These are phyloP conservation scores for Inosperma sp. DNA, from an alignment of 768 basidiomycete genomes.

Conservation along the genomic window DNA sequence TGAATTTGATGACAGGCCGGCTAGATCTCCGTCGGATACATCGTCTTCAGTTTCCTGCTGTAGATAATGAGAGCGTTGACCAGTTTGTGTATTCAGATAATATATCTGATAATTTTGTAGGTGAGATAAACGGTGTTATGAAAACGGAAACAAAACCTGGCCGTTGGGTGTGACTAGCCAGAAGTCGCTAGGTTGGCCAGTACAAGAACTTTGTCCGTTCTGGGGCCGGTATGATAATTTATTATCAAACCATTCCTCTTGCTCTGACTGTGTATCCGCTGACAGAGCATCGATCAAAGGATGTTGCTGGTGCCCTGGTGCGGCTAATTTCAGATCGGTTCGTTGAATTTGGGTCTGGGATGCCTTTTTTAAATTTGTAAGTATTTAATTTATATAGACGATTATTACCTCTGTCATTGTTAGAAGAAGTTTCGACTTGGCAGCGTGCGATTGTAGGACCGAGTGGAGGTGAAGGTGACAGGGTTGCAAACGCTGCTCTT, in stretches of 20 bases:
- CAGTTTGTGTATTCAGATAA: slow-evolving; percentile 89
- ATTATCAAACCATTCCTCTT: slow-evolving; percentile 58
- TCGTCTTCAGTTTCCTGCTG: slow-evolving; percentile 70
- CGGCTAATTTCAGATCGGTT: no score
- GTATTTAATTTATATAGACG: no score
- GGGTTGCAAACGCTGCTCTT: no score
- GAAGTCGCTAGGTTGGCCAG: slow-evolving; percentile 65
- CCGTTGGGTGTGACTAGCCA: slow-evolving; percentile 87
- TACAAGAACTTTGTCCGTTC: no score
- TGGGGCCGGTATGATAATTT: slow-evolving; percentile 34
- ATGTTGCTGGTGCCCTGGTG: slow-evolving; percentile 17
- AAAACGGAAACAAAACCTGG: slow-evolving; percentile 53
- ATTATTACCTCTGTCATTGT: no score
- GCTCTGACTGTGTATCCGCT: slow-evolving; percentile 41
- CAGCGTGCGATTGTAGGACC: no score
- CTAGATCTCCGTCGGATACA: slow-evolving; percentile 57
- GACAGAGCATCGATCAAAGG: slow-evolving; percentile 35
- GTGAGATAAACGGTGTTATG: neutral
- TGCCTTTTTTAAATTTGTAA: no score
- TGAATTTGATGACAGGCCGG: slow-evolving; percentile 52
- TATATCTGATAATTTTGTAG: slow-evolving; percentile 60
- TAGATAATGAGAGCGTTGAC: slow-evolving; percentile 78
- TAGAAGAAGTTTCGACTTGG: no score
- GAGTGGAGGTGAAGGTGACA: no score
- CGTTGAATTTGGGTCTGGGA: no score